Evolutionary conservation across 139 green algal genomes (phyloP).

Genomic region (Picochlorum costavermella): DNA sequence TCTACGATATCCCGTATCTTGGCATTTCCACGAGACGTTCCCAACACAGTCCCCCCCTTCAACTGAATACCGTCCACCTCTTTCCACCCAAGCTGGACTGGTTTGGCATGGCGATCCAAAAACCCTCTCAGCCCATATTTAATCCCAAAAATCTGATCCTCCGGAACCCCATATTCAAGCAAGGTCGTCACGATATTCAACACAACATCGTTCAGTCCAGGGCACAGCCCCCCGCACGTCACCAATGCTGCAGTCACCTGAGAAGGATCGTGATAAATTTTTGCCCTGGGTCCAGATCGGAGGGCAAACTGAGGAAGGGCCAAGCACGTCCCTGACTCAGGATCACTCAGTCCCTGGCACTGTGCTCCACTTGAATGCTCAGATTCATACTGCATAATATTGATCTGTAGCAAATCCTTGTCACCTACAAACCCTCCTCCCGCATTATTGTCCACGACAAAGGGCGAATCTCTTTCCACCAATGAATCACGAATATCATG

Average conservation of each 20-base stretch:
- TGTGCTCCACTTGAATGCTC: slow-evolving; percentile 47
- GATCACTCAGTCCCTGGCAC: neutral
- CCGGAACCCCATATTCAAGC: slow-evolving; percentile 55
- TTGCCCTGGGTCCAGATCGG: slow-evolving; percentile 63
- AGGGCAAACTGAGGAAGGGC: slow-evolving; percentile 64
- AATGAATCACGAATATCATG: slow-evolving; percentile 3
- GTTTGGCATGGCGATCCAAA: slow-evolving; percentile 71
- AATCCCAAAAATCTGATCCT: slow-evolving; percentile 88
- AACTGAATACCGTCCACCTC: slow-evolving; percentile 89
- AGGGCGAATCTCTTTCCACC: slow-evolving; percentile 46
- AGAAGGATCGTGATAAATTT: slow-evolving; percentile 66
- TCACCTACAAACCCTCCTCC: slow-evolving; percentile 74
- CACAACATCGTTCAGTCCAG: slow-evolving; percentile 92
- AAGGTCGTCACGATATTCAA: slow-evolving; percentile 77
- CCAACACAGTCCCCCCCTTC: slow-evolving; percentile 85
- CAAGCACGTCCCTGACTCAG: slow-evolving; percentile 30
- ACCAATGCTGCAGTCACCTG: slow-evolving; percentile 85
- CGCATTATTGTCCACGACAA: slow-evolving; percentile 61
- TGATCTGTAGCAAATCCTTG: slow-evolving; percentile 55
- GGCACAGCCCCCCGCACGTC: slow-evolving; percentile 91
- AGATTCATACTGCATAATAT: slow-evolving; percentile 67
- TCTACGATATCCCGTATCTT: slow-evolving; percentile 89
- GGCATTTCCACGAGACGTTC: slow-evolving; percentile 85
- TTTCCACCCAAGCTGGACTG: slow-evolving; percentile 65
- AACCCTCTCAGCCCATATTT: slow-evolving; percentile 86